Percentiles rank a stretch among this genome's conserved stretches.
These are phyloP conservation scores for Paecilomyces fulvus DNA, from an alignment of 2,329 filamentous ascomycete species.

Conservation along the genomic window DNA sequence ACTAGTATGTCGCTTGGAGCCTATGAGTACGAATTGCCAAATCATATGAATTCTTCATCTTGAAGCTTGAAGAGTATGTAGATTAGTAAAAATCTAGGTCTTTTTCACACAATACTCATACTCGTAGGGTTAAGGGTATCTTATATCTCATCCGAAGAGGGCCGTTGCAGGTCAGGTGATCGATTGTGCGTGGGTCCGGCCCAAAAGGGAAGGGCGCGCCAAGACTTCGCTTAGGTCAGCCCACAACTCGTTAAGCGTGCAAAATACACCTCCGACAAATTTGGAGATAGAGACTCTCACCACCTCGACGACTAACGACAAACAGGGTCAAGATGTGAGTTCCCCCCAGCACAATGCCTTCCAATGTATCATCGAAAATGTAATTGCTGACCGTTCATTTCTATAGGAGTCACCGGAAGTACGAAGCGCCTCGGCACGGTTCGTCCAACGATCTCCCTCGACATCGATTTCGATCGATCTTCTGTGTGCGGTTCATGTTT, in stretches of 20 bases:
- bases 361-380: conserved; percentile 1
- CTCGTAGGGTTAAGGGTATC: not conserved
- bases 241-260: conserved; percentile 35
- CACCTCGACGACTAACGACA: conserved; percentile 40
- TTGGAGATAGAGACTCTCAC: conserved; percentile 32
- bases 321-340: conserved; percentile 42
- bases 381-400: conserved; percentile 19
- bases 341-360: not conserved
- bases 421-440: conserved; percentile 90
- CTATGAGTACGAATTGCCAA: too few relatives aligned
- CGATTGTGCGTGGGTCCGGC: not conserved
- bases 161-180: not conserved
- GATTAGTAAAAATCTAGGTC: too few relatives aligned
- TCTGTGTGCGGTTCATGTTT: conserved; percentile 14
- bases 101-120: not conserved
- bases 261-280: conserved; percentile 29
- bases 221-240: conserved; percentile 35
- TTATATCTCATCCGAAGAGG: not conserved
- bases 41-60: not conserved
- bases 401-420: conserved; percentile 53
- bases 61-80: too few relatives aligned
- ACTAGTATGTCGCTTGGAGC: too few relatives aligned
- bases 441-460: conserved; percentile 59
- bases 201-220: conserved; percentile 10
- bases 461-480: conserved; percentile 18